A percentile compares a stretch with the other conserved stretches of the same genome.
Evolutionary conservation across 495 filamentous ascomycete genomes (phyloP).

Genomic region (Jackrogersella multiformis): DNA sequence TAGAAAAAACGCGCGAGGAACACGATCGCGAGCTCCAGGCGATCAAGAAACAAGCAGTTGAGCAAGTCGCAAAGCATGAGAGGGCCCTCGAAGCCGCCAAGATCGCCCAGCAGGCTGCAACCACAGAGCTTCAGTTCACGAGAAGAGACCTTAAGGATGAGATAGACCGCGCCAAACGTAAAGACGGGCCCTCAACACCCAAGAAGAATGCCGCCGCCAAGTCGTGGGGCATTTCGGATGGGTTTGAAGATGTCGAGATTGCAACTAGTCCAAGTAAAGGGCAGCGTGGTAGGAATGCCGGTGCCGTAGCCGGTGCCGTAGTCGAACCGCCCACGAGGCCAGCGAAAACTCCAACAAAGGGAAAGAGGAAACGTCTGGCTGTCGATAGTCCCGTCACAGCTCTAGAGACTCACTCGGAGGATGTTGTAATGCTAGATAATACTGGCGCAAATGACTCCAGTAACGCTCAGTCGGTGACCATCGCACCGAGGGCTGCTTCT

Average conservation of each 20-base stretch:
- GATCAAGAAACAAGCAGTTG: slow-evolving; percentile 56
- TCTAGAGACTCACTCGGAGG: slow-evolving; percentile 56
- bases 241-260: slow-evolving; percentile 64
- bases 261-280: slow-evolving; percentile 55
- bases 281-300: slow-evolving; percentile 46
- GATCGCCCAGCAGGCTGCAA: slow-evolving; percentile 55
- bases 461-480: slow-evolving; percentile 18
- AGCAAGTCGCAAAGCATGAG: slow-evolving; percentile 58
- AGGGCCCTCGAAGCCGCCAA: slow-evolving; percentile 54
- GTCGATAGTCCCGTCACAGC: slow-evolving; percentile 60
- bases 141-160: slow-evolving; percentile 62
- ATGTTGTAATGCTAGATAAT: slow-evolving; percentile 44
- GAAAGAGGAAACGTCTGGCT: slow-evolving; percentile 60
- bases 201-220: slow-evolving; percentile 55
- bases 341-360: slow-evolving; percentile 57
- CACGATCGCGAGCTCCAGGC: slow-evolving; percentile 58
- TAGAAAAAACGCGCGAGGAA: slow-evolving; percentile 53
- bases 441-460: slow-evolving; percentile 12
- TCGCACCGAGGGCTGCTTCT: slow-evolving; percentile 30
- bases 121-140: slow-evolving; percentile 63
- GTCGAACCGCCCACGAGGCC: slow-evolving; percentile 43
- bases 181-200: slow-evolving; percentile 53
- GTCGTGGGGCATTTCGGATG: slow-evolving; percentile 57
- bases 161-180: slow-evolving; percentile 51
- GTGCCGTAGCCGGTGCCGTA: slow-evolving; percentile 48